Evolutionary conservation across 2,329 filamentous ascomycete species (phyloP).

Genomic region (Colletotrichum sp.): DNA sequence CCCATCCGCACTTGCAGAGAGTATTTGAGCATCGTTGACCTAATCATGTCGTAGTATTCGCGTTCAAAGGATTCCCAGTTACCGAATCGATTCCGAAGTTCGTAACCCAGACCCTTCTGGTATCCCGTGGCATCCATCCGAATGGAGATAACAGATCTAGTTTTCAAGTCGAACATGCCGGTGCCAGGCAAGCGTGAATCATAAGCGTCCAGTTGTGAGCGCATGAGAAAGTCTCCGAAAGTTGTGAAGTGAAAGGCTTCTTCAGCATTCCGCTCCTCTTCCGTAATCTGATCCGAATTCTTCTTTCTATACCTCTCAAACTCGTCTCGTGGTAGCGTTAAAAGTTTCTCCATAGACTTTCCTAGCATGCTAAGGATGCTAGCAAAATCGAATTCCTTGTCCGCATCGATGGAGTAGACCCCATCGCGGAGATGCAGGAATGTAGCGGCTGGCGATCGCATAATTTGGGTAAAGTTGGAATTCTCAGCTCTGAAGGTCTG

Average conservation of each 20-base stretch:
- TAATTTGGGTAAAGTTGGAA: constrained; percentile 75
- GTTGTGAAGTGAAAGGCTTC: constrained; percentile 90
- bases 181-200: constrained; percentile 86
- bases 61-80: constrained; percentile 91
- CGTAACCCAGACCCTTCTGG: constrained; percentile 81
- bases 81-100: constrained; percentile 79
- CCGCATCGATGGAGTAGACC: constrained; percentile 91
- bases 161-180: constrained; percentile 97
- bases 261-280: constrained; percentile 72
- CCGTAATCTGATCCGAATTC: constrained; percentile 70
- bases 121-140: constrained; percentile 83
- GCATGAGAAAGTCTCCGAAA: constrained; percentile 87
- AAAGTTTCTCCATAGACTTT: constrained; percentile 94
- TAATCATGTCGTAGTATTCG: constrained; percentile 96
- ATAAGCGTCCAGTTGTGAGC: constrained; percentile 91
- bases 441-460: constrained; percentile 76
- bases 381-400: constrained; percentile 86
- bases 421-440: constrained; percentile 86
- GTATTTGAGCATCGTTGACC: constrained; percentile 94
- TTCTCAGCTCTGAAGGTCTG: constrained; percentile 64
- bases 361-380: constrained; percentile 92
- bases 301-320: constrained; percentile 83
- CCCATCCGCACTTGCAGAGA: constrained; percentile 96
- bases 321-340: constrained; percentile 81
- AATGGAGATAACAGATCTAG: constrained; percentile 87